These are phyloP conservation scores for Chytriomyces sp. DNA, from an alignment of 192 early-diverging fungal species.

Conservation along the genomic window DNA sequence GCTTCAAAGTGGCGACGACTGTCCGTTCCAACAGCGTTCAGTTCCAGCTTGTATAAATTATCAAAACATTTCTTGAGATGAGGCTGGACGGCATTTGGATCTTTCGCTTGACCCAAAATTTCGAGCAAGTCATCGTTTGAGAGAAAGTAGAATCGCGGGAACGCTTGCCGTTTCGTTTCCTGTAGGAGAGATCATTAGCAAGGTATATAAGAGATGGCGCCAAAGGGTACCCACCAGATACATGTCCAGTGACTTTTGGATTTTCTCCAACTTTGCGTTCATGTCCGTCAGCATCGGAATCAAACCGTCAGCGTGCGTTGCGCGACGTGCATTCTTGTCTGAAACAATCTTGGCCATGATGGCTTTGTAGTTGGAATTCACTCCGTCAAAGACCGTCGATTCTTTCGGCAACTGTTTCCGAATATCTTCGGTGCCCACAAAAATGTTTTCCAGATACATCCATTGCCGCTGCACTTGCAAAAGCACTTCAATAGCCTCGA, in stretches of 20 bases:
- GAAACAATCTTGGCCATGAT: constrained; percentile 54
- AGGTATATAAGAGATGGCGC: background rate
- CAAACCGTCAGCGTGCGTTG: constrained; percentile 50
- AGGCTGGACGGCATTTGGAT: constrained; percentile 65
- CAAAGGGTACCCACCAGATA: constrained; percentile 46
- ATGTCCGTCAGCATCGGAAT: constrained; percentile 59
- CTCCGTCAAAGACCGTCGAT: constrained; percentile 56
- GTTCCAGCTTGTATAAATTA: constrained; percentile 60
- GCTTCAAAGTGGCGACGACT: constrained; percentile 59
- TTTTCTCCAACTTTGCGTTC: constrained; percentile 66
- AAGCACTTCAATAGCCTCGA: constrained; percentile 61
- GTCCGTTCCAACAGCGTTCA: constrained; percentile 55
- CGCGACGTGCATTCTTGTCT: constrained; percentile 57
- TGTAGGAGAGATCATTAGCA: background rate
- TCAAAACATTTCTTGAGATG: constrained; percentile 70
- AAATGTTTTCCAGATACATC: constrained; percentile 70
- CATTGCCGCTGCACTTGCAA: constrained; percentile 64
- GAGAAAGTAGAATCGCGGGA: constrained; percentile 67
- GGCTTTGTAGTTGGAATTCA: constrained; percentile 54
- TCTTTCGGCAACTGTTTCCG: constrained; percentile 62
- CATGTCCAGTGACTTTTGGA: constrained; percentile 67
- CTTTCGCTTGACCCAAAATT: constrained; percentile 64
- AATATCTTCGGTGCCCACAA: constrained; percentile 66
- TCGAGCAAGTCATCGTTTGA: constrained; percentile 68
- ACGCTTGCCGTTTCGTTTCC: constrained; percentile 65